Conservation (phyloP, 192 early-diverging fungal genomes). For the Piromyces sp. region DNA sequence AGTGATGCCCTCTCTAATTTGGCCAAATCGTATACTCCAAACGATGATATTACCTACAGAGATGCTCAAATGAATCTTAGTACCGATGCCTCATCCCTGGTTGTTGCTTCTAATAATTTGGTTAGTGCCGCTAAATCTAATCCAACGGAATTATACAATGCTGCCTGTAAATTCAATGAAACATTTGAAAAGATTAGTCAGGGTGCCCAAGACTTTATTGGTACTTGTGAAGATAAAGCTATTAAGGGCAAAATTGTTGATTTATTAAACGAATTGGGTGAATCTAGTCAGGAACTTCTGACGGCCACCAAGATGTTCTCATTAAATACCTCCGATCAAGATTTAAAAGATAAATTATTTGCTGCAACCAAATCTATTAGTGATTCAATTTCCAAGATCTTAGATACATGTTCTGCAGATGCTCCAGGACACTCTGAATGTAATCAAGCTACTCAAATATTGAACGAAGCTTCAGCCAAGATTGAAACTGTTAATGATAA, state of each 20-base stretch:
- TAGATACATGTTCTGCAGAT: conserved; percentile 18
- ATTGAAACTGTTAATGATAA: conserved; percentile 18
- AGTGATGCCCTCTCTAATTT: conserved; percentile 1
- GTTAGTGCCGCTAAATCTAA: conserved; percentile 6
- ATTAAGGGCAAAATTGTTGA: neutral
- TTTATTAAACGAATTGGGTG: conserved; percentile 6
- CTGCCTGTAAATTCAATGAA: conserved; percentile 5
- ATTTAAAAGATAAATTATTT: conserved; percentile 12
- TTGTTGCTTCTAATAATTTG: conserved; percentile 15
- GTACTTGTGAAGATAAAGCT: neutral
- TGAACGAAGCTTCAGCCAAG: conserved; percentile 6
- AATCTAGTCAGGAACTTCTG: conserved; percentile 9
- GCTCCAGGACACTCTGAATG: conserved; percentile 27
- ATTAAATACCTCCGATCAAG: conserved; percentile 11
- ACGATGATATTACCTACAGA: conserved; percentile 3
- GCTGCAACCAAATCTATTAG: conserved; percentile 11
- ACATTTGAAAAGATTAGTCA: conserved; percentile 11
- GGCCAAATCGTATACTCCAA: neutral
- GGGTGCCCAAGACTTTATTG: neutral
- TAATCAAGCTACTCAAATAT: conserved; percentile 17
- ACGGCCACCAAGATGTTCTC: conserved; percentile 7
- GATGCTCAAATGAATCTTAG: conserved; percentile 18
- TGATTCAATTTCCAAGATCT: conserved; percentile 13
- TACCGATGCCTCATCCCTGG: conserved; percentile 10
- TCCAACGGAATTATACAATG: conserved; percentile 16